Evolutionary conservation across 2,329 filamentous ascomycete genomes (phyloP).

Genomic region (Hypoxylon sp.): DNA sequence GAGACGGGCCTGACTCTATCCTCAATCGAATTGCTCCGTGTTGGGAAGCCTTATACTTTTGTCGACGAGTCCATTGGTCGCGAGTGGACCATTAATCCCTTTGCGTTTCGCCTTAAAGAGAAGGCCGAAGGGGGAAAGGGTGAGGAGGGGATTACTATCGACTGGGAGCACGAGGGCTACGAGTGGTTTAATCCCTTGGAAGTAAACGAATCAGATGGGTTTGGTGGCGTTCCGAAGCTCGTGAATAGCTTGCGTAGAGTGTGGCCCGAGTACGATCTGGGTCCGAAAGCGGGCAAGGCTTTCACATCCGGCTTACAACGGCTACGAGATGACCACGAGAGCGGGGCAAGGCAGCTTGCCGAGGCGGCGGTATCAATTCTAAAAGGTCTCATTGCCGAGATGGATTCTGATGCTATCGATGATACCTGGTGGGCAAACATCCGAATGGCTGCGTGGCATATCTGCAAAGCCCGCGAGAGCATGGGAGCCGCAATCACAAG

Average conservation of each 20-base stretch:
- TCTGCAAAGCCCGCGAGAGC: conserved; percentile 76
- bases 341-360: conserved; percentile 72
- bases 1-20: conserved; percentile 69
- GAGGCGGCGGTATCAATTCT: conserved; percentile 67
- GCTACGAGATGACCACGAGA: conserved; percentile 70
- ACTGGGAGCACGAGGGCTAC: conserved; percentile 75
- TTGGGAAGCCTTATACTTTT: conserved; percentile 73
- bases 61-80: conserved; percentile 66
- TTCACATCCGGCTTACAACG: conserved; percentile 64
- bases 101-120: conserved; percentile 68
- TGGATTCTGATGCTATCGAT: conserved; percentile 50
- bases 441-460: conserved; percentile 73
- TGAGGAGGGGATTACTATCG: conserved; percentile 65
- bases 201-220: conserved; percentile 62
- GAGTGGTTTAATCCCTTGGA: conserved; percentile 69
- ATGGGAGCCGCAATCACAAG: conserved; percentile 74
- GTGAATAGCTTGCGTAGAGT: conserved; percentile 71
- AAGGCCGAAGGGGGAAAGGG: conserved; percentile 56
- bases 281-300: conserved; percentile 60
- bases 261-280: conserved; percentile 70
- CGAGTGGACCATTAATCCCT: conserved; percentile 75
- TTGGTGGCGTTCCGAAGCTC: conserved; percentile 70
- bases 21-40: conserved; percentile 66
- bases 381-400: conserved; percentile 60
- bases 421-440: conserved; percentile 69